phyloP scores from a whole-genome alignment of 768 basidiomycete genomes.

The Russula compacta region DNA sequence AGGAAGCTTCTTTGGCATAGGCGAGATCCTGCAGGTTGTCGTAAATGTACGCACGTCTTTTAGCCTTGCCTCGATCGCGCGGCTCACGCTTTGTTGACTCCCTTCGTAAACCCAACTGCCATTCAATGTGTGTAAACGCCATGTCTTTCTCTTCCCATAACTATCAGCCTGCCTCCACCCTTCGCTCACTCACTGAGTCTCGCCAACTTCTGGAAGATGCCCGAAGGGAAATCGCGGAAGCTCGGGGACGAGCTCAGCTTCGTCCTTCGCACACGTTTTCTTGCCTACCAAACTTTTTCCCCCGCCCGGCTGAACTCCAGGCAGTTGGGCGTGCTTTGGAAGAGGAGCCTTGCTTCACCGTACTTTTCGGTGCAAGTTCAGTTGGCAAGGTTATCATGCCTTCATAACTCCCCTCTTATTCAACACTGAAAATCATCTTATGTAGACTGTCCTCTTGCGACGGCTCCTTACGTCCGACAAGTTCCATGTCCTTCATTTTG shows the following conservation, averaged over 20 bases:
- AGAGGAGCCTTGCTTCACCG: conserved; percentile 68
- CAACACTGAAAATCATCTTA: not conserved
- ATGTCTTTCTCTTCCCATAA: conserved; percentile 18
- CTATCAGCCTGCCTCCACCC: conserved; percentile 63
- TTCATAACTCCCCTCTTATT: not conserved
- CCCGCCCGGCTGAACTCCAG: conserved; percentile 55
- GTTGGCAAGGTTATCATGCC: conserved; percentile 56
- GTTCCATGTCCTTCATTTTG: conserved; percentile 78
- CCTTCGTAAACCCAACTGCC: conserved; percentile 11
- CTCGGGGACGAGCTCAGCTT: conserved; percentile 53
- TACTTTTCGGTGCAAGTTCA: conserved; percentile 72
- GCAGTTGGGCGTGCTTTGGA: conserved; percentile 58
- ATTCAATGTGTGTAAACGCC: conserved; percentile 2
- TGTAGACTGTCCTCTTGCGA: conserved; percentile 65
- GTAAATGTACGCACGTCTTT: conserved; percentile 46
- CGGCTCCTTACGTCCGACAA: conserved; percentile 60
- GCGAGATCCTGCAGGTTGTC: conserved; percentile 67
- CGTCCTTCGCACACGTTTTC: conserved; percentile 72
- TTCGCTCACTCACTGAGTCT: conserved; percentile 73
- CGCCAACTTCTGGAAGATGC: conserved; percentile 69
- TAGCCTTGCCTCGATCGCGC: not conserved
- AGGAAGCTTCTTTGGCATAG: conserved; percentile 70
- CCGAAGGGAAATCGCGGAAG: conserved; percentile 62
- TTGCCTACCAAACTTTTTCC: conserved; percentile 64
- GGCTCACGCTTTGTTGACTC: conserved; percentile 15